These are phyloP conservation scores for Sporisorium scitamineum DNA, from an alignment of 1,284 basidiomycete genomes.

Conservation along the genomic window DNA sequence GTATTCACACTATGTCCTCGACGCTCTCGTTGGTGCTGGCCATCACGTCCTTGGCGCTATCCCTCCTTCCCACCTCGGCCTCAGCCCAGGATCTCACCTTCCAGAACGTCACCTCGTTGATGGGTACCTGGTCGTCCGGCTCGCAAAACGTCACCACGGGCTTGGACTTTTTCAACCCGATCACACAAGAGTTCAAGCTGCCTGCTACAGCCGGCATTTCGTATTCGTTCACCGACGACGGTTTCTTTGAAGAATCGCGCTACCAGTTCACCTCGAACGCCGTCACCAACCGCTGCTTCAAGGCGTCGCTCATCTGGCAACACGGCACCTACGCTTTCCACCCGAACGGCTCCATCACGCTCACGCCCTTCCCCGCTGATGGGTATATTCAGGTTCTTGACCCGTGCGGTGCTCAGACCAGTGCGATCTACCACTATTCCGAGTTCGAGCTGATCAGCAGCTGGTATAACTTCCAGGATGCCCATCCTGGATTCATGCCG, in stretches of 20 bases:
- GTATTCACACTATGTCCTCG: background rate
- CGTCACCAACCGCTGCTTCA: slow-evolving; percentile 60
- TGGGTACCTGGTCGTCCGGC: slow-evolving; percentile 65
- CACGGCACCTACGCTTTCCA: slow-evolving; percentile 64
- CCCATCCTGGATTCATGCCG: slow-evolving; percentile 50
- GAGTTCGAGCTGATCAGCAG: slow-evolving; percentile 57
- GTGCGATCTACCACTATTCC: slow-evolving; percentile 50
- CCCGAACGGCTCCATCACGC: slow-evolving; percentile 57
- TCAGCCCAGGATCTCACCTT: slow-evolving; percentile 21
- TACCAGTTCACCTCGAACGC: slow-evolving; percentile 60
- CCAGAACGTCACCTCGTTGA: slow-evolving; percentile 46
- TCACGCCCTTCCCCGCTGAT: slow-evolving; percentile 57
- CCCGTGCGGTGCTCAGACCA: slow-evolving; percentile 57
- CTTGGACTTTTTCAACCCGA: slow-evolving; percentile 65
- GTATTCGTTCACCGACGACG: slow-evolving; percentile 66
- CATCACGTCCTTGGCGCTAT: slow-evolving; percentile 5
- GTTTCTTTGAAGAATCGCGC: slow-evolving; percentile 60
- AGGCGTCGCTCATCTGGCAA: slow-evolving; percentile 65
- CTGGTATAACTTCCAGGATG: slow-evolving; percentile 60
- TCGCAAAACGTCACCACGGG: slow-evolving; percentile 63
- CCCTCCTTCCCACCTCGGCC: background rate
- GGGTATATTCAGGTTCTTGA: slow-evolving; percentile 62
- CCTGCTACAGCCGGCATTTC: slow-evolving; percentile 60
- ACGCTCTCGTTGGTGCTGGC: slow-evolving; percentile 16
- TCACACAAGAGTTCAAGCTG: slow-evolving; percentile 59